Evolutionary conservation across 768 basidiomycete genomes (phyloP).

Genomic region (Tulasnella sp.): DNA sequence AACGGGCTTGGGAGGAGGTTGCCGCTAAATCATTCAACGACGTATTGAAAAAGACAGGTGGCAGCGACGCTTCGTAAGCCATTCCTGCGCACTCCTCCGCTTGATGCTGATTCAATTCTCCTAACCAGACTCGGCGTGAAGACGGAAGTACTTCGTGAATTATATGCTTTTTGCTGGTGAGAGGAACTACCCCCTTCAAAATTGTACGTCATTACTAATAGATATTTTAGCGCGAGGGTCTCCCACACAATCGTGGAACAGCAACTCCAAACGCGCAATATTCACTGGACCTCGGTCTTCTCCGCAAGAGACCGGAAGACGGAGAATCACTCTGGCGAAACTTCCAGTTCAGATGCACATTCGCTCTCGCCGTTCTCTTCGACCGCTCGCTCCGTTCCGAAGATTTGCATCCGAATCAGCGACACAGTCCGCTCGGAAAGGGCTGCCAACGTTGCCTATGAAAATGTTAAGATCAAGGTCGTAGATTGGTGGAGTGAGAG

Average conservation of each 20-base stretch:
- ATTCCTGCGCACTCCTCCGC: too few relatives aligned
- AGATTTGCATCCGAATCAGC: constrained; percentile 74
- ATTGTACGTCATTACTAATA: not conserved
- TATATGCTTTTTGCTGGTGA: constrained; percentile 87
- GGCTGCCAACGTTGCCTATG: constrained; percentile 20
- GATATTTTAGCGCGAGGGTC: constrained; percentile 67
- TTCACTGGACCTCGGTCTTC: constrained; percentile 72
- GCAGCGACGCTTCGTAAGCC: too few relatives aligned
- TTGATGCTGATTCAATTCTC: not conserved
- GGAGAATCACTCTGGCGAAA: constrained; percentile 18
- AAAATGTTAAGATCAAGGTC: constrained; percentile 30
- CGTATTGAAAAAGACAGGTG: not conserved
- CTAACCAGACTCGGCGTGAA: constrained; percentile 59
- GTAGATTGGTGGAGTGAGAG: constrained; percentile 89
- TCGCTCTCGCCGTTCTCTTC: constrained; percentile 55
- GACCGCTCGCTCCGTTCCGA: constrained; percentile 71
- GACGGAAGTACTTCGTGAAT: constrained; percentile 65
- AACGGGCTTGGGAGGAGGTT: constrained; percentile 7
- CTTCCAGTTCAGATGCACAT: not conserved
- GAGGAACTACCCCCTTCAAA: constrained; percentile 27
- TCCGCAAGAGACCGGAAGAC: constrained; percentile 39
- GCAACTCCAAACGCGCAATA: constrained; percentile 77
- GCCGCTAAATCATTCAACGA: not conserved
- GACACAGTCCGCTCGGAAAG: constrained; percentile 60
- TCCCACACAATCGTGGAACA: constrained; percentile 85